Evolutionary conservation across 495 filamentous ascomycete species (phyloP), one percentile per base, ranked within the genome.

Genomic region (Cairneyella variabilis): DNA sequence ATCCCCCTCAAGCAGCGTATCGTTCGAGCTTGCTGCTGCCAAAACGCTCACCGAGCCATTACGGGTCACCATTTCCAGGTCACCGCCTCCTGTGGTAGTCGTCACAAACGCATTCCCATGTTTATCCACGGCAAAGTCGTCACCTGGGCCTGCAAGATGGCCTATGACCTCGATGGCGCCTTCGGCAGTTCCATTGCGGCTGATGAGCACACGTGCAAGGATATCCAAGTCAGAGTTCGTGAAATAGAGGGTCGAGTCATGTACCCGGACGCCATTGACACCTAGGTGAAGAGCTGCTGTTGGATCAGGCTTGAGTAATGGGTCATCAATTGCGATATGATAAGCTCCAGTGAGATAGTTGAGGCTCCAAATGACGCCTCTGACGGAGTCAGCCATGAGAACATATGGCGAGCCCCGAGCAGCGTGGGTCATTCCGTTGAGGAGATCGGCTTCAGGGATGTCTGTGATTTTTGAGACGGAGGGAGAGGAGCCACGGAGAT

Each of bases 371-470:
- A 73, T 51, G 0, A 53, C 59, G 0, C 69, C 73, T 27, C 65
- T 58, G 11, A 49, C 60, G 6, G 69, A 70, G 45, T 76, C 73
- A n/a, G 73, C 69, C 32, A 69, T 58, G 8, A 78, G 57, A 3
- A 74, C 61, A 43, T 51, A 43, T 30, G 55, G 51, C 21, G 20
- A 57, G 17, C 8, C 58, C 60, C 2, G 48, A 1, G 56, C 54
- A 53, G 20, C 46, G 27, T 17, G 41, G 0, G 66, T 46, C 44
- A 76, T 55, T 36, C 75, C 75, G 50, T 78, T 75, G 36, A 71
- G 42, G 18, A 72, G 67, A 22, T 53, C 39, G 0, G 68, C 71
- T 11, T 70, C 61, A 10, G 72, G 71, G 3, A 78, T 39, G 1
- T 61, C 58, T 3, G 66, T 61, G 12, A 72, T 69, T 12, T 69